Conservation (phyloP, 768 basidiomycete species). For the Pholiota molesta region DNA sequence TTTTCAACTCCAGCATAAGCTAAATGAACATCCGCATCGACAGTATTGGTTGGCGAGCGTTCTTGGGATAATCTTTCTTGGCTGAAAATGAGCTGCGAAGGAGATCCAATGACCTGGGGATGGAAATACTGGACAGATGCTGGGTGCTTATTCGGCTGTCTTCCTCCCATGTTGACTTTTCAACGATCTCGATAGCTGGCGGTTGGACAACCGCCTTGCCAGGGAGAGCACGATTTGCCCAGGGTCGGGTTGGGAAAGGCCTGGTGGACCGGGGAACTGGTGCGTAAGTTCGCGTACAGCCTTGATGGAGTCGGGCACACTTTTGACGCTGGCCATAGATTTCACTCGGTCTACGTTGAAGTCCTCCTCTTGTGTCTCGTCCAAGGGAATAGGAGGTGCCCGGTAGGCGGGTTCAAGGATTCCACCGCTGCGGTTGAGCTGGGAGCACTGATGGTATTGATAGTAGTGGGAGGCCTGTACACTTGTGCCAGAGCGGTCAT, state of each 20-base stretch:
- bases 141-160: slow-evolving; percentile 15
- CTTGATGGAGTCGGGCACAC: slow-evolving; percentile 43
- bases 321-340: slow-evolving; percentile 32
- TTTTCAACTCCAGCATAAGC: not conserved
- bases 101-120: slow-evolving; percentile 21
- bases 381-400: not conserved
- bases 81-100: slow-evolving; percentile 19
- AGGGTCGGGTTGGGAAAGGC: slow-evolving; percentile 28
- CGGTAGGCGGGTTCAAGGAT: slow-evolving; percentile 14
- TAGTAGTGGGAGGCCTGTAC: slow-evolving; percentile 16
- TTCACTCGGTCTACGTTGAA: slow-evolving; percentile 13
- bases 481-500: slow-evolving; percentile 23
- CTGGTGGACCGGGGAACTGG: slow-evolving; percentile 57
- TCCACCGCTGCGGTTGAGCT: slow-evolving; percentile 9
- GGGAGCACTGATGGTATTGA: not conserved
- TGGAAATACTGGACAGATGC: slow-evolving; percentile 14
- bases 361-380: not conserved
- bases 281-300: slow-evolving; percentile 52
- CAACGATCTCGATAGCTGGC: not conserved
- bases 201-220: not conserved
- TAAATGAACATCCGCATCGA: not conserved
- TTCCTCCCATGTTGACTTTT: slow-evolving; percentile 14
- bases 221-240: not conserved
- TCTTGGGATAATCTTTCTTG: not conserved
- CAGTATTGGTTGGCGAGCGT: not conserved